These are phyloP conservation scores for Serendipita indica DNA, from an alignment of 768 basidiomycete genomes.

Conservation along the genomic window DNA sequence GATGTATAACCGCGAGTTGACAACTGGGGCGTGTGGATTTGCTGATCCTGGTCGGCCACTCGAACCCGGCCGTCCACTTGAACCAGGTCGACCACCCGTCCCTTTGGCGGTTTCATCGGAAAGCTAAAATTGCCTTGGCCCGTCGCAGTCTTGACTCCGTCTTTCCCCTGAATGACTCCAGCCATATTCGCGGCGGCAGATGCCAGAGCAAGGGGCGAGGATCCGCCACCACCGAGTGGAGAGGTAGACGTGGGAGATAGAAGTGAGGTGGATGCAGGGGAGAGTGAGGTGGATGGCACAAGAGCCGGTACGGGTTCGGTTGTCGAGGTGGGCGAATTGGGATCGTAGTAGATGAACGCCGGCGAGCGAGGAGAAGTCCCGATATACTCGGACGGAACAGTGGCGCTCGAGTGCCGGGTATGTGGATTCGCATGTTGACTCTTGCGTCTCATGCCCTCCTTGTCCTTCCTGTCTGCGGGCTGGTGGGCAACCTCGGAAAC, in stretches of 20 bases:
- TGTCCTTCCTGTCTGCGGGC: background rate
- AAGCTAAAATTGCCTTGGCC: background rate
- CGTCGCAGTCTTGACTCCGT: background rate
- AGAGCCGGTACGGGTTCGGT: background rate
- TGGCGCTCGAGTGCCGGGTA: slow-evolving; percentile 1
- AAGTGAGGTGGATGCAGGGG: background rate
- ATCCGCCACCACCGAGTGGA: too few species aligned
- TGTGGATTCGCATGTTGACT: slow-evolving; percentile 2
- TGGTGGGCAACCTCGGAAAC: background rate
- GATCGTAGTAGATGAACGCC: slow-evolving; percentile 4
- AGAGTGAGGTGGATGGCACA: background rate
- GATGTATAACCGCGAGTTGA: background rate
- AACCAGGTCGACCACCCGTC: background rate
- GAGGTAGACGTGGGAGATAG: background rate
- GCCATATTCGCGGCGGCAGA: background rate
- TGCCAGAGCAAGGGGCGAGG: background rate
- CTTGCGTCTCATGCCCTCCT: background rate
- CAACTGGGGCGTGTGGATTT: background rate
- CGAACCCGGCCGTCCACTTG: background rate
- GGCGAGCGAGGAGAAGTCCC: background rate
- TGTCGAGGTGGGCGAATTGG: background rate
- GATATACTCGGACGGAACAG: slow-evolving; percentile 6
- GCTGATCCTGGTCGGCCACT: background rate
- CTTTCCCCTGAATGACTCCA: background rate
- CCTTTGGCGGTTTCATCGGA: background rate